Evolutionary conservation across 2,329 filamentous ascomycete species (phyloP).

Genomic region (Fusarium sp.): DNA sequence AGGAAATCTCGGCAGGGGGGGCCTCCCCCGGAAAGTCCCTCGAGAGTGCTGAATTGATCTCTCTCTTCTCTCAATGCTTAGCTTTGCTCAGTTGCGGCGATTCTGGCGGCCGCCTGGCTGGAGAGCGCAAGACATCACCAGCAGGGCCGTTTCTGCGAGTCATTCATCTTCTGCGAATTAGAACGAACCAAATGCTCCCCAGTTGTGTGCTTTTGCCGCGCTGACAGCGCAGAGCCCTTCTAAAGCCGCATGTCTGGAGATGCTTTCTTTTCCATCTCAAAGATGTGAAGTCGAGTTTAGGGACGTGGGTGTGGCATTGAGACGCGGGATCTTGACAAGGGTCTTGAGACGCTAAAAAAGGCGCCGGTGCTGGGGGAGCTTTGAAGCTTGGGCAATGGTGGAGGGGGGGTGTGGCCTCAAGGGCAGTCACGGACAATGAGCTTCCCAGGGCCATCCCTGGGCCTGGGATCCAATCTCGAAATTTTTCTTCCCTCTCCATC

Average conservation of each 20-base stretch:
- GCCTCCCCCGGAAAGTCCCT: slow-evolving; percentile 17
- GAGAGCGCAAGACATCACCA: slow-evolving; percentile 2
- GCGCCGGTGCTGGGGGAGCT: slow-evolving; percentile 42
- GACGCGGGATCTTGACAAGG: slow-evolving; percentile 47
- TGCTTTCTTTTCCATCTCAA: slow-evolving; percentile 31
- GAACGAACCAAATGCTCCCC: background rate
- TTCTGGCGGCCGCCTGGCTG: slow-evolving; percentile 13
- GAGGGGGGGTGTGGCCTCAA: slow-evolving; percentile 41
- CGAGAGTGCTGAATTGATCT: slow-evolving; percentile 23
- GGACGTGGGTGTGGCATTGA: slow-evolving; percentile 47
- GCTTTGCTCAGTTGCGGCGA: slow-evolving; percentile 14
- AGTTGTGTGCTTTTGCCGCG: slow-evolving; percentile 3
- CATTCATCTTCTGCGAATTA: background rate
- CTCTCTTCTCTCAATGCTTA: slow-evolving; percentile 24
- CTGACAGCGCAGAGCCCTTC: background rate
- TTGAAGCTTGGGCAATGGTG: slow-evolving; percentile 36
- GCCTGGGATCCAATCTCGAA: slow-evolving; percentile 43
- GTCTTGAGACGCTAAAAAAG: slow-evolving; percentile 44
- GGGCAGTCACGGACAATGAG: slow-evolving; percentile 20
- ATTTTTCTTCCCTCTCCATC: slow-evolving; percentile 39
- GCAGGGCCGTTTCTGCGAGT: background rate
- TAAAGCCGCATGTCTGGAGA: slow-evolving; percentile 22
- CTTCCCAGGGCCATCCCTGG: slow-evolving; percentile 42
- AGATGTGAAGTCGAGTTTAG: slow-evolving; percentile 45
- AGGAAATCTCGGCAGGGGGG: slow-evolving; percentile 28